These are phyloP conservation scores for Apiospora marii DNA, from an alignment of 2,329 filamentous ascomycete species.

Conservation along the genomic window DNA sequence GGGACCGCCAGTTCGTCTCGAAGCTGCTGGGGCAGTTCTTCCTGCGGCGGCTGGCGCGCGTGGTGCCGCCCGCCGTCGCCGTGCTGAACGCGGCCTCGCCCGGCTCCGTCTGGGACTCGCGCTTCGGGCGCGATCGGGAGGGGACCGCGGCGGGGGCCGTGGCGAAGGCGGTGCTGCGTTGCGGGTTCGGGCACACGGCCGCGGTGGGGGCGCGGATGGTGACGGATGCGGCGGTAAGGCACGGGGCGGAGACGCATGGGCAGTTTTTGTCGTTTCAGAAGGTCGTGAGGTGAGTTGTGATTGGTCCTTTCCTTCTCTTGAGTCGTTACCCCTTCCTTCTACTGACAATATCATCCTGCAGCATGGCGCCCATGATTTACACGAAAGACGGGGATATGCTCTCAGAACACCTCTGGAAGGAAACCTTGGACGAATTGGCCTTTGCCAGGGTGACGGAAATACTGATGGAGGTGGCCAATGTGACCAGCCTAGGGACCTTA, in stretches of 20 bases:
- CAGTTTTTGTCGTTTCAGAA: conserved; percentile 33
- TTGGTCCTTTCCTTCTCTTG: not conserved
- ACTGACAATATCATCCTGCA: conserved; percentile 13
- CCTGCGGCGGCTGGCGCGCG: conserved; percentile 39
- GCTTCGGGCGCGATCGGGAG: not conserved
- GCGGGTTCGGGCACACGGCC: conserved; percentile 25
- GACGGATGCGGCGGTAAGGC: conserved; percentile 31
- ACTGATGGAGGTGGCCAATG: not conserved
- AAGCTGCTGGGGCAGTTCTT: conserved; percentile 46
- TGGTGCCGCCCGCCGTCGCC: conserved; percentile 30
- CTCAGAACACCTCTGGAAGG: conserved; percentile 34
- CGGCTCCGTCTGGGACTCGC: conserved; percentile 27
- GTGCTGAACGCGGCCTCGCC: conserved; percentile 27
- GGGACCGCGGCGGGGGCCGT: not conserved
- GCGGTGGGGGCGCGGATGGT: conserved; percentile 32
- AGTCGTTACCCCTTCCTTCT: too few relatives aligned
- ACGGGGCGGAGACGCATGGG: conserved; percentile 32
- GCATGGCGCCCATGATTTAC: conserved; percentile 34
- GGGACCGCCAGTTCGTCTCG: conserved; percentile 33
- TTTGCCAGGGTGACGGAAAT: conserved; percentile 30
- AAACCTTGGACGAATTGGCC: conserved; percentile 36
- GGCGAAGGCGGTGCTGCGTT: not conserved
- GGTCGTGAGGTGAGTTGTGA: conserved; percentile 29
- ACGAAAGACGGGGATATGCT: conserved; percentile 29
- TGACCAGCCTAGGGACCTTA: not conserved